Conservation (phyloP, 306 rosid species). For the Rosa multiflora region DNA sequence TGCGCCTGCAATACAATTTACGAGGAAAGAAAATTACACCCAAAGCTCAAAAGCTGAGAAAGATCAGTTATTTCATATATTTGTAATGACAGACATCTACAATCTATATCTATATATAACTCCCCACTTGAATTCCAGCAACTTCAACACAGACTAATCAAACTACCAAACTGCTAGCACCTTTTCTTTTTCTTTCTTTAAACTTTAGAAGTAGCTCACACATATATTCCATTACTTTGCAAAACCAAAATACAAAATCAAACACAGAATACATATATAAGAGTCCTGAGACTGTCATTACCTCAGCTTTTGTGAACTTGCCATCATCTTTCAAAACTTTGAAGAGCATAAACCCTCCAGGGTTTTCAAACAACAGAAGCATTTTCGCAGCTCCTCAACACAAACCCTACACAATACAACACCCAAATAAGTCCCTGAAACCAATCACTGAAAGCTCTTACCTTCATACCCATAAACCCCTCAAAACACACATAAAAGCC, state of each 20-base stretch:
- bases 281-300: constrained; percentile 14
- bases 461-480: background rate
- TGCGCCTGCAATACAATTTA: constrained; percentile 50
- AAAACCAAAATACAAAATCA: background rate
- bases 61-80: background rate
- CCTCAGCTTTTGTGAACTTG: constrained; percentile 77
- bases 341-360: constrained; percentile 81
- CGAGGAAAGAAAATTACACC: background rate
- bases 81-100: background rate
- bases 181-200: background rate
- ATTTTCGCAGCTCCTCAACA: constrained; percentile 34
- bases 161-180: background rate
- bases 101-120: background rate
- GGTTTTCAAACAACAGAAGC: constrained; percentile 74
- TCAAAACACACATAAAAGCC: too few relatives aligned
- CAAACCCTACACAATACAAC: constrained; percentile 29
- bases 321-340: constrained; percentile 73
- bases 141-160: background rate
- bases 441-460: background rate
- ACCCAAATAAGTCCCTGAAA: background rate
- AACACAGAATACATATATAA: background rate
- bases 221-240: background rate
- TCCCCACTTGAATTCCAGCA: background rate
- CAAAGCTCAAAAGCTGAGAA: background rate
- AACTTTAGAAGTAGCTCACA: background rate